Evolutionary conservation across 805 yeast genomes (phyloP).

Genomic region (Clavispora asparagi): DNA sequence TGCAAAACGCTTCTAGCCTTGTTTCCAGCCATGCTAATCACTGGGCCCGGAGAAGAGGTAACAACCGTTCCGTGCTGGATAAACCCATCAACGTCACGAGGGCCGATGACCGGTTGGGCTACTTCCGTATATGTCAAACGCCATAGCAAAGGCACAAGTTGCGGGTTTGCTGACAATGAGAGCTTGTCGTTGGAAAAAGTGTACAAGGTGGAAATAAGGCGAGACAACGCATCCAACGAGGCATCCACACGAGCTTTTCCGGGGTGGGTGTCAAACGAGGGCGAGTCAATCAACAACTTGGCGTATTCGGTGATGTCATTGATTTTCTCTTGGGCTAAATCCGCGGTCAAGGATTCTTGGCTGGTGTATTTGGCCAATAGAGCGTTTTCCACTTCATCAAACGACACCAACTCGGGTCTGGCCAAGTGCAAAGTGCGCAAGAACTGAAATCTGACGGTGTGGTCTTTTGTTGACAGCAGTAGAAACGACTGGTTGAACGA

Average conservation of each 20-base stretch:
- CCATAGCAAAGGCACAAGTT: constrained; percentile 33
- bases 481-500: constrained; percentile 4
- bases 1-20: constrained; percentile 26
- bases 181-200: constrained; percentile 22
- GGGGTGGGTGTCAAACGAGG: constrained; percentile 10
- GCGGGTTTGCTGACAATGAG: constrained; percentile 20
- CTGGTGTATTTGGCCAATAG: constrained; percentile 27
- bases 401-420: constrained; percentile 20
- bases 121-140: constrained; percentile 20
- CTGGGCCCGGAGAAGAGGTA: constrained; percentile 3
- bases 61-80: constrained; percentile 10
- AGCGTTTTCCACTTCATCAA: constrained; percentile 19
- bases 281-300: constrained; percentile 32
- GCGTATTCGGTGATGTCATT: constrained; percentile 27
- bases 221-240: constrained; percentile 20
- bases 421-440: constrained; percentile 23
- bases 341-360: constrained; percentile 6
- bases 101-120: constrained; percentile 15
- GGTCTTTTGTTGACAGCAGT: constrained; percentile 11
- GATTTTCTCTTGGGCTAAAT: constrained; percentile 14
- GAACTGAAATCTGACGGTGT: constrained; percentile 17
- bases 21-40: constrained; percentile 19
- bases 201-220: constrained; percentile 22
- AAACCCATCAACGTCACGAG: constrained; percentile 20
- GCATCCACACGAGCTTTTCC: constrained; percentile 15